Base-by-base conservation (phyloP, 108 stramenopile genomes). In the Nitzschia sp. region DNA sequence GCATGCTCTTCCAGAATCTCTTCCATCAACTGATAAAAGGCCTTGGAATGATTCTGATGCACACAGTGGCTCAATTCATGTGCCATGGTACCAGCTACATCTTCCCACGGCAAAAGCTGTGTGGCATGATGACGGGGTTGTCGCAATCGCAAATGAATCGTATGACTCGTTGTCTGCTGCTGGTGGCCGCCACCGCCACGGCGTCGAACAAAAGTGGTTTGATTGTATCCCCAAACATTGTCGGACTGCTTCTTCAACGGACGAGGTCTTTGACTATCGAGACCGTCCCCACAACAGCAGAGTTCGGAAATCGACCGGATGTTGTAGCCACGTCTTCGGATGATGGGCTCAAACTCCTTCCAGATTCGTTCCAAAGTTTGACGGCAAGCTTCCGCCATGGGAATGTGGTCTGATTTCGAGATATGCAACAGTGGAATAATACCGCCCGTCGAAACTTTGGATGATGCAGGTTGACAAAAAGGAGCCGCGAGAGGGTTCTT, bases 221-320 rank as follows among this genome's bases (percentile, higher is more conserved):
- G 72, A 69, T 93, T 93, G 83, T 90, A 93, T 13, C 92, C 92
- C 80, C 79, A 63, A 0, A 93, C 86, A 61, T 89, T 90, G 61
- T 76, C 54, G 22, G 77, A 54, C 85, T 83, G 80, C 8, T 64
- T 22, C 23, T 58, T 62, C 1, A 67, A 63, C 29, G 69, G 68
- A 25, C 0, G 52, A 8, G 66, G 61, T 35, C 68, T 47, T 31
- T 48, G 44, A 16, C 53, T 21, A 36, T 86, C 85, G 35, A 87
- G 35, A 30, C 89, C 89, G 63, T 90, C 90, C 26, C 82, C 81
- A 63, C 93, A 94, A 58, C 93, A 94, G 68, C 93, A 94, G 65
- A 94, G 63, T 71, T 94, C 93, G 1, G 88, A 75, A 1, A 94
- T 70, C 30, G 85, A 85, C n/a, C 33, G 23, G 25, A 94, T 76